Base-by-base conservation (phyloP, 192 early-diverging fungal species). In the Backusella parvicylindrica region DNA sequence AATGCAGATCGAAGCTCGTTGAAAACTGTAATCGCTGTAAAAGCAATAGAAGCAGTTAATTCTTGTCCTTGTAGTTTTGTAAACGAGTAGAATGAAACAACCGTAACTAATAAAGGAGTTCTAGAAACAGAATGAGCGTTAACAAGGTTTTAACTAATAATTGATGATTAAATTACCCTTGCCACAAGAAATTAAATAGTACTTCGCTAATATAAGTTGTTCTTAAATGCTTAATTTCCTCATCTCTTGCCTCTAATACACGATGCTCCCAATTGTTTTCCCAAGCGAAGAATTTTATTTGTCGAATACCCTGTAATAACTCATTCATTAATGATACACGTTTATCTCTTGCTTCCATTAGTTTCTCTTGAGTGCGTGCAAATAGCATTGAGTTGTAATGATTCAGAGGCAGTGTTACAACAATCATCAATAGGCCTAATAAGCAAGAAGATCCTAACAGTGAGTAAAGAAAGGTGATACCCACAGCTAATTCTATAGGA, bases 311-410 rank as follows among this genome's bases (percentile, higher is more conserved):
- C 67, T 88, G 86, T 9, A 91, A 60, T 13, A 95, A 76, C 72
- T 95, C 91, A 75, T 94, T 89, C 80, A 91, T 90, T 12, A 92
- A 78, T 40, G 82, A 84, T 18, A 90, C 76, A 26, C 93, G 88
- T 63, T 77, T 86, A 77, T 95, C 93, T n/a, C 91, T 91, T 2
- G 86, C 81, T 56, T 79, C 81, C 79, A 93, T 89, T 18, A 90
- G 75, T 13, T 86, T 77, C n/a, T 89, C 83, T 77, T 95, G 90
- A 33, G 83, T 84, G 18, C 73, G 77, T 38, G 77, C 65, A 71
- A 80, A 85, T 3, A 71, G 6, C 35, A 80, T 81, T 1, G 84
- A 72, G 28, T 74, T 80, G 68, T 53, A 70, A 68, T 80, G 81
- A 72, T 79, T 81, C 35, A 76, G 68, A 3, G 86, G 86, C 3